A percentile compares a stretch with the other conserved stretches of the same genome.
Conservation (phyloP, 1,284 basidiomycete genomes). For the Boletus albobrunnescens region DNA sequence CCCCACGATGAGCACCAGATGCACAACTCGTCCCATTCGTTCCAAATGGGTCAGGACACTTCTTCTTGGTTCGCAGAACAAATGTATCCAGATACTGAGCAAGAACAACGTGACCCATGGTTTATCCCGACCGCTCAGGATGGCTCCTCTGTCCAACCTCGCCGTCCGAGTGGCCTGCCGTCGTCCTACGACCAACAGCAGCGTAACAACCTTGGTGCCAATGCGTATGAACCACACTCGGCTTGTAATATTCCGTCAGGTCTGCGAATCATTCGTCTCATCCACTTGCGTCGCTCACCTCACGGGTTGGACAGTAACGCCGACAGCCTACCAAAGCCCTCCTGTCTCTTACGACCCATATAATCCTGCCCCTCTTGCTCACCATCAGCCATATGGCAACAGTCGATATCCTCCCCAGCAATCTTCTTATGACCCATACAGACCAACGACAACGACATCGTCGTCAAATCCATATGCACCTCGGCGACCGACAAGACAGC, state of each 20-base stretch:
- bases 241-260: conserved; percentile 20
- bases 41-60: conserved; percentile 35
- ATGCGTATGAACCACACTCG: conserved; percentile 22
- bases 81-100: conserved; percentile 29
- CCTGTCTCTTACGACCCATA: conserved; percentile 20
- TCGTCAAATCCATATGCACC: conserved; percentile 11
- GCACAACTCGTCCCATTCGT: conserved; percentile 20
- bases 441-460: conserved; percentile 27
- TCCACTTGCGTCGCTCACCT: conserved; percentile 7
- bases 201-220: conserved; percentile 27
- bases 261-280: conserved; percentile 15
- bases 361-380: conserved; percentile 11
- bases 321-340: conserved; percentile 9
- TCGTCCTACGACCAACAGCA: conserved; percentile 28
- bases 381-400: conserved; percentile 14
- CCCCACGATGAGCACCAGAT: conserved; percentile 21
- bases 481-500: conserved; percentile 15
- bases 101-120: conserved; percentile 31
- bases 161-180: conserved; percentile 11
- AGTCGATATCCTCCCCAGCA: conserved; percentile 14
- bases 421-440: conserved; percentile 33
- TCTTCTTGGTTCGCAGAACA: conserved; percentile 32
- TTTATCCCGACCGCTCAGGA: conserved; percentile 24
- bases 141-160: conserved; percentile 15
- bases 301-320: conserved; percentile 12